Evolutionary conservation across 148 eudicot genomes (phyloP).

Genomic region (Rhododendron henanense): DNA sequence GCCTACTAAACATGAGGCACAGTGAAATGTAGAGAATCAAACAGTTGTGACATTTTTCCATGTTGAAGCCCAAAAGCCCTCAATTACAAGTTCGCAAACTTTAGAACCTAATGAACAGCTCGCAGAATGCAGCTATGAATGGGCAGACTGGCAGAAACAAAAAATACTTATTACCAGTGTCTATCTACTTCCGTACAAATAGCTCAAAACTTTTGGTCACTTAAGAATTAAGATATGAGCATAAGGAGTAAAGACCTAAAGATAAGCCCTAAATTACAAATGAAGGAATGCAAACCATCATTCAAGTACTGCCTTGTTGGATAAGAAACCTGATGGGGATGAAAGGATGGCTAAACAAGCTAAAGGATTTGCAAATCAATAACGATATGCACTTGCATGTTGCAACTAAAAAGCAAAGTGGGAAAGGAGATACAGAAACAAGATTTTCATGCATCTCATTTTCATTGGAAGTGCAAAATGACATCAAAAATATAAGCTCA

Average conservation of each 20-base stretch:
- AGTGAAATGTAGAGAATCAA: background rate
- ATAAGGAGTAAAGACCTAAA: background rate
- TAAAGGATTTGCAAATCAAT: background rate
- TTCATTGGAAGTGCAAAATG: background rate
- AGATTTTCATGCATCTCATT: background rate
- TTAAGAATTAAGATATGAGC: background rate
- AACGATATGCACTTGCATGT: background rate
- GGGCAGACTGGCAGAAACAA: background rate
- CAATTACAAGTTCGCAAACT: background rate
- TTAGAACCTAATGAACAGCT: background rate
- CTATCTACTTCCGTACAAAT: background rate
- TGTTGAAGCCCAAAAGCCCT: background rate
- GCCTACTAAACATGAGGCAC: background rate
- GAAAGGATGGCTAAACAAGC: background rate
- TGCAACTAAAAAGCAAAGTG: background rate
- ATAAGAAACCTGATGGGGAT: background rate
- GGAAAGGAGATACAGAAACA: background rate
- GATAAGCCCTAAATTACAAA: background rate
- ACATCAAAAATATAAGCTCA: conserved; percentile 24
- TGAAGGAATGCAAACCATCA: background rate
- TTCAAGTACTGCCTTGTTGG: background rate
- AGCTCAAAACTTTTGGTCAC: background rate
- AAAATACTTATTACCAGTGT: background rate
- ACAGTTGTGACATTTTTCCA: background rate
- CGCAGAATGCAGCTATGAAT: background rate